Evolutionary conservation across 2,329 filamentous ascomycete genomes (phyloP).

Genomic region (Ceratocystis papillata): DNA sequence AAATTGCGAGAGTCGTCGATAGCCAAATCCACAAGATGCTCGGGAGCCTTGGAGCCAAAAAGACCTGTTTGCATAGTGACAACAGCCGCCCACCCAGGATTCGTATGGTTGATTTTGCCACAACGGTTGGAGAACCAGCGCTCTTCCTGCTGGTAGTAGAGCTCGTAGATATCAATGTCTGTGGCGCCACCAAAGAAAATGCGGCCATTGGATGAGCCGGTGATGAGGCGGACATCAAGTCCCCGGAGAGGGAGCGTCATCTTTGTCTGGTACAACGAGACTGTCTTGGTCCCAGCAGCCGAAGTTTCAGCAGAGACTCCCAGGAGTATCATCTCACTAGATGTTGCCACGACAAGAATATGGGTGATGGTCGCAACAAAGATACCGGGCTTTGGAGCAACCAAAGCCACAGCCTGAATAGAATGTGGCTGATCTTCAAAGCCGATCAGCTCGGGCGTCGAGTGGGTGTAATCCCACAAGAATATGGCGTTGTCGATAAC

Average conservation of each 20-base stretch:
- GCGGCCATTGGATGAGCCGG: conserved; percentile 70
- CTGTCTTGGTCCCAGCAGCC: conserved; percentile 57
- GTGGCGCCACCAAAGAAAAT: conserved; percentile 81
- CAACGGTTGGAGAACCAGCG: conserved; percentile 89
- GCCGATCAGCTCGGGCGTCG: conserved; percentile 82
- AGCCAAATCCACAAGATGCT: conserved; percentile 66
- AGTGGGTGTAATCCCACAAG: conserved; percentile 92
- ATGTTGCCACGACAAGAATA: conserved; percentile 79
- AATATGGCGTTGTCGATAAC: conserved; percentile 93
- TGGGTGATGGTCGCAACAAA: conserved; percentile 80
- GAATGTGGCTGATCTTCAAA: conserved; percentile 81
- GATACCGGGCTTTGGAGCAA: conserved; percentile 73
- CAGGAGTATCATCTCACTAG: conserved; percentile 73
- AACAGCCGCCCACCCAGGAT: conserved; percentile 57
- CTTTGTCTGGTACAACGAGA: conserved; percentile 77
- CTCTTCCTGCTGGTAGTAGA: conserved; percentile 94
- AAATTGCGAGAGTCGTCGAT: conserved; percentile 81
- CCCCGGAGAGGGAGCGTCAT: conserved; percentile 72
- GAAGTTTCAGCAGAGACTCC: conserved; percentile 62
- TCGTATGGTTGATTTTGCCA: conserved; percentile 79
- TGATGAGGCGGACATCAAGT: conserved; percentile 65
- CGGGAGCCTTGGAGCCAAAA: conserved; percentile 43
- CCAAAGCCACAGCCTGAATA: conserved; percentile 83
- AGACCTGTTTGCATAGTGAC: conserved; percentile 43
- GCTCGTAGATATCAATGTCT: conserved; percentile 82